Evolutionary conservation across 208 protist species (phyloP).

Genomic region (Leishmania gerbilli): DNA sequence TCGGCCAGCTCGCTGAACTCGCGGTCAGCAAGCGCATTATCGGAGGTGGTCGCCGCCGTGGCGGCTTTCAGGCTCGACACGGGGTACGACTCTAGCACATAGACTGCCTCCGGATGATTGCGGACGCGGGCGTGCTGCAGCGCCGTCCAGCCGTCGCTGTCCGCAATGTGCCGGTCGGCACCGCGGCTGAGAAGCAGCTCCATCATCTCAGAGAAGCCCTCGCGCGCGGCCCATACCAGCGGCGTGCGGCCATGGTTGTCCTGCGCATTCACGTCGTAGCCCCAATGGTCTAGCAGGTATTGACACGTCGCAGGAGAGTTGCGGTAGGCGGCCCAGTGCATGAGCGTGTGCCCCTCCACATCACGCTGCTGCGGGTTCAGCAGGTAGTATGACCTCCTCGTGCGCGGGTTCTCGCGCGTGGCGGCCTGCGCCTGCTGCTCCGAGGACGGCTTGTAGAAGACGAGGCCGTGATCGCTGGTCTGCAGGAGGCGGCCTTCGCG

Average conservation of each 20-base stretch:
- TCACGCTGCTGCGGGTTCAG: conserved; percentile 53
- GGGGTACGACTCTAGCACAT: conserved; percentile 41
- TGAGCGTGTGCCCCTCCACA: conserved; percentile 62
- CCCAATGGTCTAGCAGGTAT: conserved; percentile 77
- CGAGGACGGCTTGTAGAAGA: conserved; percentile 24
- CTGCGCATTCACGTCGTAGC: conserved; percentile 40
- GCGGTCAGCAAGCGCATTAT: background rate
- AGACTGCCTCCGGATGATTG: conserved; percentile 62
- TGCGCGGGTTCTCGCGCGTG: conserved; percentile 20
- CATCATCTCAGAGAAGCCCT: conserved; percentile 67
- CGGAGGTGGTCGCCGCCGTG: background rate
- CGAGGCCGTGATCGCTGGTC: conserved; percentile 19
- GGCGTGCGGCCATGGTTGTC: conserved; percentile 69
- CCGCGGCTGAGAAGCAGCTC: conserved; percentile 64
- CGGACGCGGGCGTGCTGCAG: conserved; percentile 58
- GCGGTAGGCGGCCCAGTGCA: conserved; percentile 81
- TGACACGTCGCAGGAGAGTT: conserved; percentile 59
- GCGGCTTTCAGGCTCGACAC: background rate
- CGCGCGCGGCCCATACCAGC: conserved; percentile 79
- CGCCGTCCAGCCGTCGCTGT: conserved; percentile 63
- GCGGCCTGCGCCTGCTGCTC: conserved; percentile 21
- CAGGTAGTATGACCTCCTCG: conserved; percentile 36
- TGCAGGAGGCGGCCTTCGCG: conserved; percentile 24
- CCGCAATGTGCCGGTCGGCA: conserved; percentile 34
- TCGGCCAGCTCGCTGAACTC: background rate